These are phyloP conservation scores for Stentor coeruleus DNA, from an alignment of 73 alveolate species.

Conservation along the genomic window DNA sequence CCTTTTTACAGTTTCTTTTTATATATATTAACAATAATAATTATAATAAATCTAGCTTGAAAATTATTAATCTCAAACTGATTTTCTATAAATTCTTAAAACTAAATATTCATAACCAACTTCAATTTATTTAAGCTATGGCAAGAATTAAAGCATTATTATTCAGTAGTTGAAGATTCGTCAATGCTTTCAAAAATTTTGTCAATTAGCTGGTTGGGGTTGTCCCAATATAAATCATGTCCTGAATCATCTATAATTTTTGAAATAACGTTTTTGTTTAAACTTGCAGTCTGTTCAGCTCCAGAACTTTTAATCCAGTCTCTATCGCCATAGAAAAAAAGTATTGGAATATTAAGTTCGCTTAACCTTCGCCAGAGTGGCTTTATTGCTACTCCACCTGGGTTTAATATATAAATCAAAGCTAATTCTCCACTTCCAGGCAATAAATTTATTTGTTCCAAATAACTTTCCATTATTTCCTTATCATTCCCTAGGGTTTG, in stretches of 20 bases:
- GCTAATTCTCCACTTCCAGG: slow-evolving; percentile 9
- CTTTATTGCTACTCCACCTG: no score
- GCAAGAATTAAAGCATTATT: no score
- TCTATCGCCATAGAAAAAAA: slow-evolving; percentile 33
- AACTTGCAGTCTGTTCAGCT: background rate
- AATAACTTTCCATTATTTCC: background rate
- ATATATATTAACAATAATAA: no score
- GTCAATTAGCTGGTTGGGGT: slow-evolving; percentile 29
- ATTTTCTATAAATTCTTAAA: no score
- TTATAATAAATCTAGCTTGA: no score
- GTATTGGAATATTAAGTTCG: background rate
- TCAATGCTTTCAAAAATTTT: background rate
- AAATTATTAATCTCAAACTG: no score
- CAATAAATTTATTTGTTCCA: background rate
- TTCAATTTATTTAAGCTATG: no score
- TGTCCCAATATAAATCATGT: slow-evolving; percentile 54
- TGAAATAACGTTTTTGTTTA: slow-evolving; percentile 1
- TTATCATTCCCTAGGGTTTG: background rate
- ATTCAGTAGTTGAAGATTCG: no score
- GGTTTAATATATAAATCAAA: background rate
- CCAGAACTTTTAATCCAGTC: slow-evolving; percentile 40
- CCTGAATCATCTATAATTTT: slow-evolving; percentile 36
- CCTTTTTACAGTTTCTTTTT: no score
- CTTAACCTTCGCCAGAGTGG: slow-evolving; percentile 19
- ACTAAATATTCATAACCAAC: no score